phyloP scores from a whole-genome alignment of 2,329 filamentous ascomycete species.

The Paramyrothecium sp. region DNA sequence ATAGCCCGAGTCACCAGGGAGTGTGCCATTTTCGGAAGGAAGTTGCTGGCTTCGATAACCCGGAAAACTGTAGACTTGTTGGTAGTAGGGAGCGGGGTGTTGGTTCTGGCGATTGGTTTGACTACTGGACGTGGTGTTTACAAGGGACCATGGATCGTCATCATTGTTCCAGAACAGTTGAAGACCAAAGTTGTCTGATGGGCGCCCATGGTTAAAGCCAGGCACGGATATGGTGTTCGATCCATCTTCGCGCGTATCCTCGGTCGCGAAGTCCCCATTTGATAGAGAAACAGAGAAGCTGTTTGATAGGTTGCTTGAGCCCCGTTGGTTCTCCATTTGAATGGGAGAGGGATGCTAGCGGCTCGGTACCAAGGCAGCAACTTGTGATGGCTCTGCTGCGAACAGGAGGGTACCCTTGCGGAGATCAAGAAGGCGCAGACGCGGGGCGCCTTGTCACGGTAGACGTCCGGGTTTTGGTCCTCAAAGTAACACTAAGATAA shows the following conservation, averaged over 20 bases:
- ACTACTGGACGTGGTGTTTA: slow-evolving; percentile 14
- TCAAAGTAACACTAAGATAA: too few relatives aligned
- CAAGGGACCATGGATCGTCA: slow-evolving; percentile 44
- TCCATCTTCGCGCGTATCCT: background rate
- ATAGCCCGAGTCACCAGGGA: slow-evolving; percentile 46
- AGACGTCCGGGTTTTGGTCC: too few relatives aligned
- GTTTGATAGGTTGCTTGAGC: background rate
- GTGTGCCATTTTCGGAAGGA: slow-evolving; percentile 38
- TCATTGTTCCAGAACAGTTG: slow-evolving; percentile 28
- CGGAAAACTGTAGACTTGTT: slow-evolving; percentile 10
- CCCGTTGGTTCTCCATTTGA: background rate
- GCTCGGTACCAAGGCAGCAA: background rate
- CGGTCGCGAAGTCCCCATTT: background rate
- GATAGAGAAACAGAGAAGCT: background rate
- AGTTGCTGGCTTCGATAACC: slow-evolving; percentile 22
- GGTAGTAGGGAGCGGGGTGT: slow-evolving; percentile 10
- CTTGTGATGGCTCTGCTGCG: background rate
- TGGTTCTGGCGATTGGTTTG: slow-evolving; percentile 13
- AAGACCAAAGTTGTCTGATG: background rate
- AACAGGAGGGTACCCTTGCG: background rate
- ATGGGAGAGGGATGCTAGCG: too few relatives aligned
- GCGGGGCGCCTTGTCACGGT: too few relatives aligned
- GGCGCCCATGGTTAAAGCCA: background rate
- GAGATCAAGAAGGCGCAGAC: too few relatives aligned
- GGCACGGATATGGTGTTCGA: background rate